These are phyloP conservation scores for Nothophytophthora sp. DNA, from an alignment of 352 stramenopile species.

Conservation along the genomic window DNA sequence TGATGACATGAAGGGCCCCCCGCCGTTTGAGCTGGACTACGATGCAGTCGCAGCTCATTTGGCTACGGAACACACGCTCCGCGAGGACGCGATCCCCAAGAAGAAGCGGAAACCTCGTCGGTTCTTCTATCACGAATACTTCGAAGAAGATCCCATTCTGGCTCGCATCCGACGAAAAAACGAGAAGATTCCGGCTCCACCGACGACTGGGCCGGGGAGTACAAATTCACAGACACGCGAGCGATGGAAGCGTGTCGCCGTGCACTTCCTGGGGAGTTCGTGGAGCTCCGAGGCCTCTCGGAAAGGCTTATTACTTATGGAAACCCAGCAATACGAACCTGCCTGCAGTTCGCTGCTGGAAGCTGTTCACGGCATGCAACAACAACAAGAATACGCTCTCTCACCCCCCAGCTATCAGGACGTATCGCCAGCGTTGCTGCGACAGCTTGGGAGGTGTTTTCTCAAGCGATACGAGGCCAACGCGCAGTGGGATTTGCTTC, in stretches of 20 bases:
- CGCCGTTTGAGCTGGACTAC: conserved; percentile 61
- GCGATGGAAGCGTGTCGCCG: conserved; percentile 44
- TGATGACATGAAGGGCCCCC: conserved; percentile 4
- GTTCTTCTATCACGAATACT: conserved; percentile 81
- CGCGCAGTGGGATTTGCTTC: conserved; percentile 32
- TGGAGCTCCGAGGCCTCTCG: conserved; percentile 42
- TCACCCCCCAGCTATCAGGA: conserved; percentile 9
- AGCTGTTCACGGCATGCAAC: conserved; percentile 27
- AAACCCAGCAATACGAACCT: conserved; percentile 34
- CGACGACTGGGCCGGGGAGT: conserved; percentile 19
- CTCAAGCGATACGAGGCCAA: conserved; percentile 33
- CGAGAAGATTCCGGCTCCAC: neutral
- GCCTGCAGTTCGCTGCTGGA: conserved; percentile 29
- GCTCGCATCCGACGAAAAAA: conserved; percentile 13
- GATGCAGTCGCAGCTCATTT: conserved; percentile 40
- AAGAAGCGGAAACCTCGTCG: conserved; percentile 47
- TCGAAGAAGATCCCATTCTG: conserved; percentile 60
- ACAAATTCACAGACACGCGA: conserved; percentile 32
- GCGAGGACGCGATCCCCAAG: conserved; percentile 31
- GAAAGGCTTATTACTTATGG: conserved; percentile 47
- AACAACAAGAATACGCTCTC: conserved; percentile 1
- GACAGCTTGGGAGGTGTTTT: conserved; percentile 49
- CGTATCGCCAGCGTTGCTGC: conserved; percentile 28
- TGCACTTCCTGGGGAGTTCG: conserved; percentile 38
- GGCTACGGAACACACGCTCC: conserved; percentile 27